A percentile compares a stretch with the other conserved stretches of the same genome.
These are phyloP conservation scores for Achaetomiella virescens DNA, from an alignment of 495 filamentous ascomycete genomes.

Conservation along the genomic window DNA sequence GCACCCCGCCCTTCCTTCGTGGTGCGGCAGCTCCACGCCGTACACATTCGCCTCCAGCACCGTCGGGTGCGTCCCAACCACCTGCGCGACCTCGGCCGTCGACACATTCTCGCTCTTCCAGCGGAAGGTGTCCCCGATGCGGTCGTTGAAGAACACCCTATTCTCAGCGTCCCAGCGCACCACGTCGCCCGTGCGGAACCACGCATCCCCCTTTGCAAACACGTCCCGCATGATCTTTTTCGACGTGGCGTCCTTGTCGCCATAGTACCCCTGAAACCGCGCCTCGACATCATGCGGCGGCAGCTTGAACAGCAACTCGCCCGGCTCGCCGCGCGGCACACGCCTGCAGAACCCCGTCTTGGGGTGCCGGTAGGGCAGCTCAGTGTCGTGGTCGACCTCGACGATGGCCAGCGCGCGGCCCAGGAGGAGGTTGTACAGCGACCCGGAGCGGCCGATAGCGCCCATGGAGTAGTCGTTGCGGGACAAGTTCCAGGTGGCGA, in stretches of 20 bases:
- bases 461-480: constrained; percentile 70
- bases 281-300: constrained; percentile 56
- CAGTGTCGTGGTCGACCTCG: constrained; percentile 64
- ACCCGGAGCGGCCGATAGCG: constrained; percentile 74
- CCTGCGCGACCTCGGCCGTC: constrained; percentile 74
- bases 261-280: constrained; percentile 83
- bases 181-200: constrained; percentile 82
- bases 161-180: constrained; percentile 65
- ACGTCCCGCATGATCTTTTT: constrained; percentile 77
- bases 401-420: constrained; percentile 52
- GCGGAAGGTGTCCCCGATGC: constrained; percentile 88
- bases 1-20: constrained; percentile 84
- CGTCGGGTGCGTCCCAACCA: constrained; percentile 58
- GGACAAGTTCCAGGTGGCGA: constrained; percentile 67
- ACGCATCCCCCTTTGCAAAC: constrained; percentile 74
- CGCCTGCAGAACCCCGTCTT: constrained; percentile 65
- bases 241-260: constrained; percentile 65
- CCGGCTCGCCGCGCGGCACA: constrained; percentile 56
- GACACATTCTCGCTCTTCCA: constrained; percentile 96
- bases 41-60: constrained; percentile 84
- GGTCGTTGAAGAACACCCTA: constrained; percentile 78
- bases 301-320: constrained; percentile 73
- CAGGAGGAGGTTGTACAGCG: constrained; percentile 51
- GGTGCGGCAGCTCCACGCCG: constrained; percentile 71
- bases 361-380: constrained; percentile 63